Percentiles rank a stretch among this genome's conserved stretches.
Conservation (phyloP, 2,329 filamentous ascomycete species). For the Dactylellina cionopaga region DNA sequence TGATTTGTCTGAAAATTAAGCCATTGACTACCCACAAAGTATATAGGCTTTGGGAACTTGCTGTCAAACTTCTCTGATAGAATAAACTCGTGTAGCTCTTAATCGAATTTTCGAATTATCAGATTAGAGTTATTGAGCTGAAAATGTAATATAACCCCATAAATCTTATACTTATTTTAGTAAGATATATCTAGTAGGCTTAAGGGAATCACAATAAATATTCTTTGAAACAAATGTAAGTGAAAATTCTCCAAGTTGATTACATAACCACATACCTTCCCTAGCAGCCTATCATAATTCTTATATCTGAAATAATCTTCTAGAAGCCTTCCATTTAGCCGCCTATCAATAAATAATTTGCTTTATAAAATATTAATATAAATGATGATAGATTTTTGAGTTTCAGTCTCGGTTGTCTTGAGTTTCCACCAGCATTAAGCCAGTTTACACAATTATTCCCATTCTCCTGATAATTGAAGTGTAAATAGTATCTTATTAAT, state of each 20-base stretch:
- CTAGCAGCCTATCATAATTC: conserved; percentile 64
- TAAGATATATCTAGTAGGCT: conserved; percentile 59
- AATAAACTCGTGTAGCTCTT: conserved; percentile 16
- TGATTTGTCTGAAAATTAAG: not conserved
- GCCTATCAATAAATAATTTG: conserved; percentile 66
- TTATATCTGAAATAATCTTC: conserved; percentile 61
- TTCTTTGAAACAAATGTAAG: not conserved
- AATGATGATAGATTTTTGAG: conserved; percentile 57
- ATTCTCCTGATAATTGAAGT: not conserved
- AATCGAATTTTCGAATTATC: conserved; percentile 9
- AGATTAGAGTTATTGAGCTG: not conserved
- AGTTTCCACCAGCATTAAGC: conserved; percentile 55
- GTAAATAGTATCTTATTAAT: not conserved
- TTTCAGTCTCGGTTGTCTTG: conserved; percentile 55
- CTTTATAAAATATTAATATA: conserved; percentile 67
- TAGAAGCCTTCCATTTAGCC: conserved; percentile 65
- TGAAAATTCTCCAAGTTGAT: too few relatives aligned
- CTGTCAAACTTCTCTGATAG: not conserved
- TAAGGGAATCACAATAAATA: conserved; percentile 59
- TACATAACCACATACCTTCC: conserved; percentile 60
- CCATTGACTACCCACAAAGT: conserved; percentile 19
- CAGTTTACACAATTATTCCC: not conserved
- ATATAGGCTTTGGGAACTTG: conserved; percentile 11
- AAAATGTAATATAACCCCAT: conserved; percentile 49
- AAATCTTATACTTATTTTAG: conserved; percentile 56